Percentiles rank a stretch among this genome's conserved stretches.
These are phyloP conservation scores for Datisca glomerata DNA, from an alignment of 306 rosid species.

Conservation along the genomic window DNA sequence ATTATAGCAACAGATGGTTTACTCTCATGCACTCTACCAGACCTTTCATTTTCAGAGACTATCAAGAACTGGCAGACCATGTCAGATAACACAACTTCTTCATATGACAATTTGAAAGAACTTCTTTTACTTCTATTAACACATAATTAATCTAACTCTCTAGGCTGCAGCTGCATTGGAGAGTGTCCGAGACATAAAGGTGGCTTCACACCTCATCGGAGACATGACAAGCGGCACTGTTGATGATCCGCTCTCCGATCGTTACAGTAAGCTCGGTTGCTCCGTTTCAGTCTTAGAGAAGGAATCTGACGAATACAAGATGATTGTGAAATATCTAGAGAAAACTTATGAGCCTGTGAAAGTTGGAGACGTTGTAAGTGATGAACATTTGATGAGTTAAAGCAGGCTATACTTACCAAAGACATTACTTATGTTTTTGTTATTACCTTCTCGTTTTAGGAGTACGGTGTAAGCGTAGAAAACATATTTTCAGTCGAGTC, in stretches of 20 bases:
- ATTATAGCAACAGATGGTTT: slow-evolving; percentile 88
- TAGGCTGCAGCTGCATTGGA: slow-evolving; percentile 77
- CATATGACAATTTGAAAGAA: neutral
- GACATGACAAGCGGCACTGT: slow-evolving; percentile 67
- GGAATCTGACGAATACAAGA: slow-evolving; percentile 44
- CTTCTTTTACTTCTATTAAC: neutral
- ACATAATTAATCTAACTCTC: neutral
- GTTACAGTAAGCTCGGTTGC: slow-evolving; percentile 51
- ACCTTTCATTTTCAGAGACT: slow-evolving; percentile 65
- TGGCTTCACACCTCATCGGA: slow-evolving; percentile 64
- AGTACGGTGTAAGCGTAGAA: slow-evolving; percentile 51
- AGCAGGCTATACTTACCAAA: neutral
- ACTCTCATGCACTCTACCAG: slow-evolving; percentile 72
- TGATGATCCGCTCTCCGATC: slow-evolving; percentile 64
- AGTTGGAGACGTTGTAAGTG: slow-evolving; percentile 59
- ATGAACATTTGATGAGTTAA: neutral
- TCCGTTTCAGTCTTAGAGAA: slow-evolving; percentile 47
- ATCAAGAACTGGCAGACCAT: slow-evolving; percentile 71
- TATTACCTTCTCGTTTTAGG: no score
- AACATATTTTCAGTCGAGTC: slow-evolving; percentile 46
- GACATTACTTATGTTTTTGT: neutral
- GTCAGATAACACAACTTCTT: slow-evolving; percentile 23
- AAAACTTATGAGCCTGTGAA: slow-evolving; percentile 63
- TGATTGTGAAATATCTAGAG: slow-evolving; percentile 69
- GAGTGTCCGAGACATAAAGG: slow-evolving; percentile 51